Evolutionary conservation across 1,284 basidiomycete species (phyloP), one percentile per base, ranked within the genome.

Genomic region (Fomitopsis schrenkii): DNA sequence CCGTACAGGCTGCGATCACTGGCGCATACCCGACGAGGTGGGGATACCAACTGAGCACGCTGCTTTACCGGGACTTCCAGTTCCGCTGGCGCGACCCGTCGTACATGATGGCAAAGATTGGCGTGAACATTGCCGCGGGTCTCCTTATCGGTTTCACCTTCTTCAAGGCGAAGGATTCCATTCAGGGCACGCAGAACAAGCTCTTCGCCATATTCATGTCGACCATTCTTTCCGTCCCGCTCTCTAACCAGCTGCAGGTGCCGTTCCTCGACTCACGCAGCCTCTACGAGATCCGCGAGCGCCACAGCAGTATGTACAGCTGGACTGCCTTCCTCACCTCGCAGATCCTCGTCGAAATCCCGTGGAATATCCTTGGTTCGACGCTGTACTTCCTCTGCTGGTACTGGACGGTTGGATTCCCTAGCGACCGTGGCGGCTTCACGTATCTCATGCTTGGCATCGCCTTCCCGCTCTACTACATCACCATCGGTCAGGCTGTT

Each of bases 121-220:
- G 77, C 46, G 70, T 90, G 36, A 86, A 86, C 65, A 75, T 83
- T 57, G 69, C 80, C 1, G 76, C 78, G 1, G 85, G 84, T 9
- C 76, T 92, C 0, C 84, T 92, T 66, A 86, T 88, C 58, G 87
- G 85, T 6, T 86, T 87, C 66, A 83, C 84, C 0, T 87, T 94
- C 79, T 95, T 81, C 81, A 79, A 87, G 61, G 77, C 89, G 2
- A 83, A 86, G 60, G 77, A 85, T 58, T 81, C 83, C 3, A 80
- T 88, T 56, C 85, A 87, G 64, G 93, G 91, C 53, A 86, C 88
- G 0, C 92, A 94, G 73, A 91, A 93, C 75, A 91, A 94, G 74
- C 82, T 95, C 46, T 95, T 95, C 70, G 83, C 73, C 5, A 69
- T 75, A 59, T 85, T 84, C 71, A 82, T 84, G 80, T 76, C 73